Evolutionary conservation across 169 alveolate species (phyloP).

Genomic region (Plasmodium relictum): DNA sequence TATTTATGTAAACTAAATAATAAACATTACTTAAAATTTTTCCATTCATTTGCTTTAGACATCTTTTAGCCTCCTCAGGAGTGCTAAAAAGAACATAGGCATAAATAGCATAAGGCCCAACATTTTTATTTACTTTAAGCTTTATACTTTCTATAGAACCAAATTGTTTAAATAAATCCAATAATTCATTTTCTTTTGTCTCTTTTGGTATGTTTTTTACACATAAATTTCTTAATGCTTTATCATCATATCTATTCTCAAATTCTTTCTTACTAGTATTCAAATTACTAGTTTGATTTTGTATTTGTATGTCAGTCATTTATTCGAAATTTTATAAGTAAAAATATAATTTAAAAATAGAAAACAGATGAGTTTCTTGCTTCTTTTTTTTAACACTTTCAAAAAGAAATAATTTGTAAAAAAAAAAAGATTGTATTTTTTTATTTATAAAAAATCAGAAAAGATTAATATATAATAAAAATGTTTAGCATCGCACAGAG

Average conservation of each 20-base stretch:
- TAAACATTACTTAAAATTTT: constrained; percentile 69
- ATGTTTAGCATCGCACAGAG: constrained; percentile 21
- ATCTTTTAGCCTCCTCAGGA: constrained; percentile 77
- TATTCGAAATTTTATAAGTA: constrained; percentile 19
- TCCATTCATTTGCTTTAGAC: constrained; percentile 77
- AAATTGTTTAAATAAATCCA: constrained; percentile 63
- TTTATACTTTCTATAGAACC: constrained; percentile 76
- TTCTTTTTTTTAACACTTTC: background rate
- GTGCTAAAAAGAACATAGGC: constrained; percentile 76
- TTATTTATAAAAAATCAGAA: constrained; percentile 19
- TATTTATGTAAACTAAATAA: background rate
- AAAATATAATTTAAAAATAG: constrained; percentile 12
- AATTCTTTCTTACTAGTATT: constrained; percentile 57
- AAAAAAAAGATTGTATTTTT: constrained; percentile 23
- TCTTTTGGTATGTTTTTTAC: constrained; percentile 76
- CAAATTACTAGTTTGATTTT: constrained; percentile 72
- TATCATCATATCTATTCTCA: constrained; percentile 75
- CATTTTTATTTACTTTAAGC: constrained; percentile 73
- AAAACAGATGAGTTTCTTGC: constrained; percentile 29
- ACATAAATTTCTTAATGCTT: constrained; percentile 53
- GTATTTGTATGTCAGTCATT: constrained; percentile 77
- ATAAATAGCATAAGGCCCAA: constrained; percentile 76
- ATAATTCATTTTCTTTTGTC: constrained; percentile 74
- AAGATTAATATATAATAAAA: constrained; percentile 25
- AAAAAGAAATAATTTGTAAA: constrained; percentile 5